phyloP scores from a whole-genome alignment of 306 rosid genomes.

The Lathyrus sativus region DNA sequence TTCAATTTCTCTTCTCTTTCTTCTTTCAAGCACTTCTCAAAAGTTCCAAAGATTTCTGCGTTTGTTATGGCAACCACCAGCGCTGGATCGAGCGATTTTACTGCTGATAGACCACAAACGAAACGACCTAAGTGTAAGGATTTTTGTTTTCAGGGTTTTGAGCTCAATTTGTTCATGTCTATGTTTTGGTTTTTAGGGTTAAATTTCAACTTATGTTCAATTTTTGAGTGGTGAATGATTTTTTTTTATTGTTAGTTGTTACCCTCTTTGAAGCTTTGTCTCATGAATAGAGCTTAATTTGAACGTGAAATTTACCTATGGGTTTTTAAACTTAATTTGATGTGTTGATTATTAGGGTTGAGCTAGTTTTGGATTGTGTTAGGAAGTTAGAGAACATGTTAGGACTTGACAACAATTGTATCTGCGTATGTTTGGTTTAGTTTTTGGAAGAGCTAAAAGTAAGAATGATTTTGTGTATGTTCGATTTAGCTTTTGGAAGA shows the following conservation, averaged over 20 bases:
- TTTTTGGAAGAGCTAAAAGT: no score
- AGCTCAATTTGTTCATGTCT: slow-evolving; percentile 2
- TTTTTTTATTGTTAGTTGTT: no score
- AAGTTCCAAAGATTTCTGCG: slow-evolving; percentile 10
- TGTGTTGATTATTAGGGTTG: slow-evolving; percentile 3
- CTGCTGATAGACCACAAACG: slow-evolving; percentile 64
- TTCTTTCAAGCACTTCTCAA: not conserved
- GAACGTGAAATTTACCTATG: not conserved
- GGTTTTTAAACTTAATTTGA: slow-evolving; percentile 8
- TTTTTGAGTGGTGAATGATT: no score
- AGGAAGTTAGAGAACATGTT: slow-evolving; percentile 5
- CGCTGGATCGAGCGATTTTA: slow-evolving; percentile 74
- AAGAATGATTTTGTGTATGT: no score
- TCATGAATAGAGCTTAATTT: slow-evolving; percentile 14
- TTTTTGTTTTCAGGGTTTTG: not conserved
- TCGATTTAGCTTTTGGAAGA: no score
- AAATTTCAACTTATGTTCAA: not conserved
- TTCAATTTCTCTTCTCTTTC: not conserved
- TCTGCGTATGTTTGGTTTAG: no score
- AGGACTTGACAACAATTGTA: slow-evolving; percentile 10
- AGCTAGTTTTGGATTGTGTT: not conserved
- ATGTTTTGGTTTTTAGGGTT: slow-evolving; percentile 23
- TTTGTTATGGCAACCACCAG: slow-evolving; percentile 61
- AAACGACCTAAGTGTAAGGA: slow-evolving; percentile 86
- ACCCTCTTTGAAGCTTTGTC: not conserved